These are phyloP conservation scores for Xylaria sp. DNA, from an alignment of 2,329 filamentous ascomycete species.

Conservation along the genomic window DNA sequence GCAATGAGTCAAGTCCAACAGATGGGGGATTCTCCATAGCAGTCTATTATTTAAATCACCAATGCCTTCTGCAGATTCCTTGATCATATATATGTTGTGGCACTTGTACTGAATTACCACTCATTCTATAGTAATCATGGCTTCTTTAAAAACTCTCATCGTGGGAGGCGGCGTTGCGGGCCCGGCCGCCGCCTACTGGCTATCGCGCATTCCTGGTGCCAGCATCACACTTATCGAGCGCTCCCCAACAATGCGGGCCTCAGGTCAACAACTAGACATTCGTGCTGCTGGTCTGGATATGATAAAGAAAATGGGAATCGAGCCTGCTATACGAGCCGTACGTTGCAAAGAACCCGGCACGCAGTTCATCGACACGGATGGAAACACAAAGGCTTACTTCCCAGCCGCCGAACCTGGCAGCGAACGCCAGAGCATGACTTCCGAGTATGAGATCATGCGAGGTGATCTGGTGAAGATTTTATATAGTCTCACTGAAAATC, in stretches of 20 bases:
- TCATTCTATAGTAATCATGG: constrained; percentile 33
- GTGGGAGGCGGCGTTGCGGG: constrained; percentile 53
- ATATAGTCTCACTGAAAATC: constrained; percentile 31
- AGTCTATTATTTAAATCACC: not conserved
- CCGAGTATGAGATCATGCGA: constrained; percentile 52
- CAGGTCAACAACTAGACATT: constrained; percentile 58
- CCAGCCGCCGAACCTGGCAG: constrained; percentile 45
- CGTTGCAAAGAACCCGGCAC: constrained; percentile 54
- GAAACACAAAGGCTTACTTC: constrained; percentile 43
- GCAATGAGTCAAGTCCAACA: not conserved
- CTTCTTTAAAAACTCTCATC: constrained; percentile 51
- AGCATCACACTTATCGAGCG: constrained; percentile 57
- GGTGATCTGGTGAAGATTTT: constrained; percentile 51
- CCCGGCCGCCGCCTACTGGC: constrained; percentile 55
- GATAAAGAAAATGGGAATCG: constrained; percentile 53
- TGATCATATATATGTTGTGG: not conserved
- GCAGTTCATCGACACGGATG: constrained; percentile 50
- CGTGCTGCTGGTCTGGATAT: constrained; percentile 54
- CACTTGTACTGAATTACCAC: not conserved
- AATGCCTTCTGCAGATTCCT: not conserved
- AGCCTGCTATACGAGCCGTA: constrained; percentile 48
- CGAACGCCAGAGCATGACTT: constrained; percentile 47
- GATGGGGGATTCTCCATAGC: not conserved
- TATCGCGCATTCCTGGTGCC: constrained; percentile 47
- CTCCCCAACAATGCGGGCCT: constrained; percentile 50